phyloP scores from a whole-genome alignment of 306 rosid genomes.

The Vigna nakashimae region DNA sequence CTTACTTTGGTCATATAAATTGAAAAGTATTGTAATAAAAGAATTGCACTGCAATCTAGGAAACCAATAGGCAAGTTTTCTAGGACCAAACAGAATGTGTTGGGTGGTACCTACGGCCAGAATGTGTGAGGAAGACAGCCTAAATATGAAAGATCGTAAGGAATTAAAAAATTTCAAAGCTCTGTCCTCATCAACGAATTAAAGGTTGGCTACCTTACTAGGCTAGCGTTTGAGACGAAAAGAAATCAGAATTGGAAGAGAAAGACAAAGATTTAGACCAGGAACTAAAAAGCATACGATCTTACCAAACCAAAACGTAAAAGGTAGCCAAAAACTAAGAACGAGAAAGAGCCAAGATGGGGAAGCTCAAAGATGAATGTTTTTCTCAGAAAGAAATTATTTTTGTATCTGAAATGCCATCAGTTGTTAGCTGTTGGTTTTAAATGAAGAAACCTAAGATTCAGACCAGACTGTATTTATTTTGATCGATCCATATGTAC shows the following conservation, averaged over 20 bases:
- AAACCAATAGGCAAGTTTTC: background rate
- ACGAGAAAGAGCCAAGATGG: background rate
- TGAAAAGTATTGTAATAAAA: background rate
- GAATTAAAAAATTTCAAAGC: background rate
- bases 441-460: background rate
- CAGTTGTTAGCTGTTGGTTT: background rate
- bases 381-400: background rate
- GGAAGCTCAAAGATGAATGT: background rate
- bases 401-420: background rate
- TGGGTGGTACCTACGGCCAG: background rate
- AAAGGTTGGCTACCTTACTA: background rate
- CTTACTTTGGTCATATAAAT: background rate
- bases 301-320: background rate
- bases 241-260: background rate
- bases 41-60: background rate
- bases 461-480: background rate
- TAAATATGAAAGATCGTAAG: background rate
- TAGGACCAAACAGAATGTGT: slow-evolving; percentile 4
- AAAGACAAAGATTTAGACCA: background rate
- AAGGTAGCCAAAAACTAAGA: background rate
- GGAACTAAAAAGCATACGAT: background rate
- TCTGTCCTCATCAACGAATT: background rate
- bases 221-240: background rate
- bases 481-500: background rate
- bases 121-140: background rate